Conservation (phyloP, 257 asterid genomes). For the Mitragyna speciosa region DNA sequence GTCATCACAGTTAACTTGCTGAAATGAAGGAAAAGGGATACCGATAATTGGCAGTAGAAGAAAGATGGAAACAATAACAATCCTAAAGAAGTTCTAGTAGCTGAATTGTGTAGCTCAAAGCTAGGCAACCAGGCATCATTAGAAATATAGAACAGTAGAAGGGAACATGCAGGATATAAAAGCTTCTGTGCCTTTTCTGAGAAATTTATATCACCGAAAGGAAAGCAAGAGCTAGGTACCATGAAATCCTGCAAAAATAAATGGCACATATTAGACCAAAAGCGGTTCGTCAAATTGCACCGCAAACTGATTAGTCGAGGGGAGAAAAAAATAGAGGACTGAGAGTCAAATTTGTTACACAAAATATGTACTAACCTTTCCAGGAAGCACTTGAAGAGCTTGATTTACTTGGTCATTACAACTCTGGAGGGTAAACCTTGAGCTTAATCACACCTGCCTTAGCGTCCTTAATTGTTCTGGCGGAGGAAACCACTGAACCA, state of each 20-base stretch:
- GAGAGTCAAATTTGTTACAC: background rate
- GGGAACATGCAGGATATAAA: background rate
- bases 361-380: background rate
- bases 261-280: background rate
- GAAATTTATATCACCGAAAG: background rate
- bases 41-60: background rate
- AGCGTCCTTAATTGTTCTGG: background rate
- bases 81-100: background rate
- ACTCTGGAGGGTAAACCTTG: constrained; percentile 24
- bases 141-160: background rate
- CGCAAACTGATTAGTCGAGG: background rate
- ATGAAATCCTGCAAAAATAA: background rate
- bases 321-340: background rate
- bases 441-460: constrained; percentile 6
- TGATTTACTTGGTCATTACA: background rate
- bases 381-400: background rate
- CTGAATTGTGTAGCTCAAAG: background rate
- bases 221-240: background rate
- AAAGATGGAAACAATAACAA: too few relatives aligned
- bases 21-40: background rate
- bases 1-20: background rate
- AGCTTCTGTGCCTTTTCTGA: background rate
- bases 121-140: background rate
- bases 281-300: background rate
- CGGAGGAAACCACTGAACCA: constrained; percentile 11